Evolutionary conservation across 2,329 filamentous ascomycete species (phyloP).

Genomic region (Albophoma yamanashiensis): DNA sequence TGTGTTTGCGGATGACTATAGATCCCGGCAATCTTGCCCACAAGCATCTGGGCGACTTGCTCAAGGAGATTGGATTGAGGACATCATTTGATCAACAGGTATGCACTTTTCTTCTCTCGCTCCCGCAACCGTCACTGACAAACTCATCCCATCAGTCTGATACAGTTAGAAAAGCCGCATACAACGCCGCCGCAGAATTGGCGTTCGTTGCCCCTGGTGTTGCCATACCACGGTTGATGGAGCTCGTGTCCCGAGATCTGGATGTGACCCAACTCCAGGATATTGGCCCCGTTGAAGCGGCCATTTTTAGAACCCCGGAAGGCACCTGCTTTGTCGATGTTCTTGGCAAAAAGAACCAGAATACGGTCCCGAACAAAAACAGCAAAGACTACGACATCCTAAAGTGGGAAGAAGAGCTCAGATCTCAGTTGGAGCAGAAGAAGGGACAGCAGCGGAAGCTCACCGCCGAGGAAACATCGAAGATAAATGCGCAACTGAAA

Average conservation of each 20-base stretch:
- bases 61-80: conserved; percentile 52
- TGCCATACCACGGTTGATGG: conserved; percentile 66
- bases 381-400: conserved; percentile 90
- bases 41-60: conserved; percentile 50
- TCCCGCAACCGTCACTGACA: conserved; percentile 1
- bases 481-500: conserved; percentile 80
- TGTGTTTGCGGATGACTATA: conserved; percentile 66
- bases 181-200: conserved; percentile 76
- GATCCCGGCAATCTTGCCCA: conserved; percentile 74
- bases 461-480: conserved; percentile 76
- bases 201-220: conserved; percentile 84
- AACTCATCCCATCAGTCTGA: conserved; percentile 13
- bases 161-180: conserved; percentile 57
- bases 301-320: conserved; percentile 84
- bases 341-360: conserved; percentile 68
- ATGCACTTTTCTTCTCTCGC: neutral
- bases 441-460: conserved; percentile 88
- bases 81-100: conserved; percentile 44
- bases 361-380: conserved; percentile 69
- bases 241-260: conserved; percentile 65
- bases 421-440: conserved; percentile 81
- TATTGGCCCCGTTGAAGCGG: conserved; percentile 78
- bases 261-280: conserved; percentile 56
- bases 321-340: conserved; percentile 86
- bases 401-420: conserved; percentile 93